These are phyloP conservation scores for Diaporthe sp. DNA, from an alignment of 2,329 filamentous ascomycete genomes.

Conservation along the genomic window DNA sequence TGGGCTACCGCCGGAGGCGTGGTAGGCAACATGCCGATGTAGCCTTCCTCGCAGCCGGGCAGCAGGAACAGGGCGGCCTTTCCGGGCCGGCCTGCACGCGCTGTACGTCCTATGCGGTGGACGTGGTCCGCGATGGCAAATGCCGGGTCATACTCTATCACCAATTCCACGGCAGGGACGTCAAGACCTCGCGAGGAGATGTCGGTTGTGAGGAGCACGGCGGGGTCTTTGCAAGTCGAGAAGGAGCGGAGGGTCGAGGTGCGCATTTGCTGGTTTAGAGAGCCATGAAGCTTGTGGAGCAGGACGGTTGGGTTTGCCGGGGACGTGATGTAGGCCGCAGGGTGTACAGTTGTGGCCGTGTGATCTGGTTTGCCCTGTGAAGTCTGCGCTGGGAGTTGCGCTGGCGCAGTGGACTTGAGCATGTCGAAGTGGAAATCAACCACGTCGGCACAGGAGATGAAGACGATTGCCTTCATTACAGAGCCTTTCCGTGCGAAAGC, in stretches of 20 bases:
- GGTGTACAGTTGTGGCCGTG: conserved; percentile 66
- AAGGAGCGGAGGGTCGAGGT: conserved; percentile 90
- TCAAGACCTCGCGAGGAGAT: conserved; percentile 96
- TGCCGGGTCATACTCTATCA: conserved; percentile 96
- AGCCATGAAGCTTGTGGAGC: conserved; percentile 91
- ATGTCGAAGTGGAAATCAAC: conserved; percentile 97
- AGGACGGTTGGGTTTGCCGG: conserved; percentile 80
- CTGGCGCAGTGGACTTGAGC: conserved; percentile 63
- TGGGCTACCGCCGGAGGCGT: conserved; percentile 64
- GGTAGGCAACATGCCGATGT: conserved; percentile 79
- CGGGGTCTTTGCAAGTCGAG: conserved; percentile 78
- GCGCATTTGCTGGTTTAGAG: conserved; percentile 87
- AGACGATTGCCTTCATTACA: conserved; percentile 97
- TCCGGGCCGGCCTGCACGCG: conserved; percentile 89
- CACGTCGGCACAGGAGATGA: conserved; percentile 96
- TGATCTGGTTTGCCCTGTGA: conserved; percentile 48
- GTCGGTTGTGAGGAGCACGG: conserved; percentile 92
- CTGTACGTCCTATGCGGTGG: conserved; percentile 94
- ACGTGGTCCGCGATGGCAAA: conserved; percentile 95
- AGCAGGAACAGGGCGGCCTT: conserved; percentile 91
- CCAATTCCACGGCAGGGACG: conserved; percentile 93
- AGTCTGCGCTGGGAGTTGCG: conserved; percentile 51
- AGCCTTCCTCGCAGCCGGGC: conserved; percentile 92
- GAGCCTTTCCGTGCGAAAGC: conserved; percentile 90
- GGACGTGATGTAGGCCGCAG: conserved; percentile 80